Percentiles rank a stretch among this genome's conserved stretches.
phyloP scores from a whole-genome alignment of 2,329 filamentous ascomycete species.

The Alternaria tenuissima region DNA sequence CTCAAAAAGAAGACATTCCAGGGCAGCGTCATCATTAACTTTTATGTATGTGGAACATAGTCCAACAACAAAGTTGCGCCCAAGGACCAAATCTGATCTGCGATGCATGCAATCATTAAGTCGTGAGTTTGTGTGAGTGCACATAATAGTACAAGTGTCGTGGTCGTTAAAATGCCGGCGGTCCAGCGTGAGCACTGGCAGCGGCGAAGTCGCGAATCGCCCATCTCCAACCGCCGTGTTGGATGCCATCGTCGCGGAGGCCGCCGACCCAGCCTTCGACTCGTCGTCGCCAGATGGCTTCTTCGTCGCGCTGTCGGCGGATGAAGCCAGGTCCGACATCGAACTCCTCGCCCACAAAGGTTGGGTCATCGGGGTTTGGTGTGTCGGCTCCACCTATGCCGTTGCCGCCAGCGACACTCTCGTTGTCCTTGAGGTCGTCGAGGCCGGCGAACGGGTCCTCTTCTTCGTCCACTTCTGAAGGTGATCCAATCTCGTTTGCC shows the following conservation, averaged over 20 bases:
- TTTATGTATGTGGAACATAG: conserved; percentile 28
- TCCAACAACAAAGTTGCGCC: conserved; percentile 30
- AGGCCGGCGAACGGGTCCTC: conserved; percentile 95
- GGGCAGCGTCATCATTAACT: conserved; percentile 36
- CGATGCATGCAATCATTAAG: conserved; percentile 41
- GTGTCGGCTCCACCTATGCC: conserved; percentile 30
- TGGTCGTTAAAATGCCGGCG: conserved; percentile 26
- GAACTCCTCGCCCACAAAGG: conserved; percentile 89
- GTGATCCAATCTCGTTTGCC: conserved; percentile 46
- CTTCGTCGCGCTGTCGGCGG: conserved; percentile 85
- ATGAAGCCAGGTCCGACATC: conserved; percentile 97
- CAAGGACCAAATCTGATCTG: conserved; percentile 25
- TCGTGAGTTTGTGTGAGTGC: conserved; percentile 37
- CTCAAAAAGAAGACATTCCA: conserved; percentile 29
- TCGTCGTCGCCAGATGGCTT: conserved; percentile 87
- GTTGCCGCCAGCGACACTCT: conserved; percentile 41
- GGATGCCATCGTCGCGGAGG: conserved; percentile 55
- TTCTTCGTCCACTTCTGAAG: conserved; percentile 76
- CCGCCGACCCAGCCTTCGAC: conserved; percentile 83
- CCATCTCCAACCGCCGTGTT: conserved; percentile 75
- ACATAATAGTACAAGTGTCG: conserved; percentile 20
- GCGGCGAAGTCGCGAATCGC: conserved; percentile 64
- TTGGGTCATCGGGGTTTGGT: conserved; percentile 37
- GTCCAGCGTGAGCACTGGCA: conserved; percentile 33
- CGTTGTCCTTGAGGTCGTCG: conserved; percentile 83